Base-by-base conservation (phyloP, 306 rosid genomes). In the Acacia confusa region DNA sequence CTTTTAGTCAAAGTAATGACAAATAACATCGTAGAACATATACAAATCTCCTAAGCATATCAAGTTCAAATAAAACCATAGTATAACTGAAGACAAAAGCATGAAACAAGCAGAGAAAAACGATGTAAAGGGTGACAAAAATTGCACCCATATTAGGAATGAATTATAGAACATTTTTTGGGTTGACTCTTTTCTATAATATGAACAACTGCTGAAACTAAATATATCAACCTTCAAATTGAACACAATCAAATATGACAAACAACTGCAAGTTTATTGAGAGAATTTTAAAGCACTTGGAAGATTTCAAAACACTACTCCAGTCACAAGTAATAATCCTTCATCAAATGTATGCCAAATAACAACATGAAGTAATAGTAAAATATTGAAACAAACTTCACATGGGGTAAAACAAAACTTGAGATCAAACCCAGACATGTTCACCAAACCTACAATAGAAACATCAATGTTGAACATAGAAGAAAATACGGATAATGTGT, bases 1-100 rank as follows among this genome's bases (percentile, higher is more conserved):
- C 84, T 32, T 75, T 44, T 50, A 66, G 43, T 47, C 47, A 44
- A 69, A 11, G 22, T 73, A 40, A 38, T 53, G 64, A 36, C 38
- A 12, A 13, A 20, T 17, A 34, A 65, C 30, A 22, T 1, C 0
- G 34, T 57, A 60, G 66, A 60, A 12, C 66, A 3, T 24, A 25
- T 12, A 60, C 24, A 57, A 22, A 57, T 57, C 28, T 22, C 64
- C 28, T 2, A n/a, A 9, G 27, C 30, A 7, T 22, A 7, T 22
- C 64, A 60, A 30, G 17, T 55, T 70, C 41, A 74, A 64, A 74
- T 2, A 11, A 72, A 68, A 19, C 16, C 64, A n/a, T 3, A 30
- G 38, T n/a, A n/a, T 30, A 55, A 34, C 24, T 17, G n/a, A 34
- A 55, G 65, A 38, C 52, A 13, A 70, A 43, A 58, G 73, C 43